phyloP scores from a whole-genome alignment of 257 asterid species.

The Solanum corneliomulleri region DNA sequence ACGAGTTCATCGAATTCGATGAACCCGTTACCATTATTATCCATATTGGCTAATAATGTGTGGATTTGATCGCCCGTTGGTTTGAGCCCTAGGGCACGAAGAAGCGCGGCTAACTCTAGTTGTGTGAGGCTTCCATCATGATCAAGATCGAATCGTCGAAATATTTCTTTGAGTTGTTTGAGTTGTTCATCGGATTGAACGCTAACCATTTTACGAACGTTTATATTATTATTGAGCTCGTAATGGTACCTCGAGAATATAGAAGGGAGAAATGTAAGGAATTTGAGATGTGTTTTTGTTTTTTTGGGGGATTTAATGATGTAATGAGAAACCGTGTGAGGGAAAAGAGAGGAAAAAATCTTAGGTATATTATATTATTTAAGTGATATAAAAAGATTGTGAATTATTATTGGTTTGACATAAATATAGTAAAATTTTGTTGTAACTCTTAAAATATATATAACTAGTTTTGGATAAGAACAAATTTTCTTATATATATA shows the following conservation, averaged over 20 bases:
- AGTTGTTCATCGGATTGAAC: conserved; percentile 44
- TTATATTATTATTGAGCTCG: background rate
- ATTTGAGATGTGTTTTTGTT: background rate
- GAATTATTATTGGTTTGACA: background rate
- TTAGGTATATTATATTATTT: background rate
- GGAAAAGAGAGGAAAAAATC: background rate
- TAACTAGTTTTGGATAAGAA: background rate
- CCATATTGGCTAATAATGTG: conserved; percentile 45
- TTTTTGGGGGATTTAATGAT: background rate
- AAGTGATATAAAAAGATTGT: background rate
- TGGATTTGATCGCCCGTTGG: conserved; percentile 78
- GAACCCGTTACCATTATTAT: conserved; percentile 67
- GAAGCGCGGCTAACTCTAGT: conserved; percentile 81
- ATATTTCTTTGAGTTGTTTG: conserved; percentile 50
- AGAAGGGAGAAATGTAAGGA: background rate
- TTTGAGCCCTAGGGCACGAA: conserved; percentile 71
- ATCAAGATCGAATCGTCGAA: conserved; percentile 77
- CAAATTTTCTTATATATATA: background rate
- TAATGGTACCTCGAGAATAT: background rate
- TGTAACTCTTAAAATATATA: background rate
- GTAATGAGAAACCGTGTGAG: background rate
- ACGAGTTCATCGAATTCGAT: conserved; percentile 81
- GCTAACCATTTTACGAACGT: background rate
- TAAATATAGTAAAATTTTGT: background rate
- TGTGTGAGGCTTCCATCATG: conserved; percentile 90